phyloP scores from a whole-genome alignment of 352 stramenopile species.

The Globisporangium recalcitrans region DNA sequence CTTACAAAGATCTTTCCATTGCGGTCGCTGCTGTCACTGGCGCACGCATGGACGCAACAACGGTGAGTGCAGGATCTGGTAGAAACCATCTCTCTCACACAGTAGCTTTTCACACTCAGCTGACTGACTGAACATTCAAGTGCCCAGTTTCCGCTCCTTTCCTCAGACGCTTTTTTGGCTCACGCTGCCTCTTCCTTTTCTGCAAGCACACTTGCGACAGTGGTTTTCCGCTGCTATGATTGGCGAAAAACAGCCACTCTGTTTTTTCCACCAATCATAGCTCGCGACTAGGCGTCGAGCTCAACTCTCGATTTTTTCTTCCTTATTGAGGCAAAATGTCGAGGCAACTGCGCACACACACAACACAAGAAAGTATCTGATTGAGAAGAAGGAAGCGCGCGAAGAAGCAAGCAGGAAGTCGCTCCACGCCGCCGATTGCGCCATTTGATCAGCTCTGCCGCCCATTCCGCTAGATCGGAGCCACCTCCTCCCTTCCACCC shows the following conservation, averaged over 20 bases:
- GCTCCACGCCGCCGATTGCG: not conserved
- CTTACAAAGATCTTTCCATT: constrained; percentile 1
- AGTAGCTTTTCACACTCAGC: no score
- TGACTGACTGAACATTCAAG: not conserved
- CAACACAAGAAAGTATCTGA: not conserved
- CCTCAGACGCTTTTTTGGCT: constrained; percentile 3
- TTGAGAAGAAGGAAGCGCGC: not conserved
- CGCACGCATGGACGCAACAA: not conserved
- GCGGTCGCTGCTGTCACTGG: not conserved
- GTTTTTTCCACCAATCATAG: not conserved
- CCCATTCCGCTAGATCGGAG: not conserved
- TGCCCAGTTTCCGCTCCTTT: constrained; percentile 1
- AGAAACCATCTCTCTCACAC: no score
- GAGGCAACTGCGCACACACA: not conserved
- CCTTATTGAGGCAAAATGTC: no score
- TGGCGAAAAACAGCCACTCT: not conserved
- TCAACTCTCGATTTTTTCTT: no score
- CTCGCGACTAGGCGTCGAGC: no score
- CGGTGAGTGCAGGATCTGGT: no score
- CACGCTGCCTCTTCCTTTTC: not conserved
- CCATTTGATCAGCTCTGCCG: not conserved
- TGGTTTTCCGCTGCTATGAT: not conserved
- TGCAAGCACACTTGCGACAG: constrained; percentile 1
- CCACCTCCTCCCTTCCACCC: not conserved
- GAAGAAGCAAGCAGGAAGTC: not conserved